Conservation (phyloP, 108 stramenopile genomes). For the Nitzschia putrida region DNA sequence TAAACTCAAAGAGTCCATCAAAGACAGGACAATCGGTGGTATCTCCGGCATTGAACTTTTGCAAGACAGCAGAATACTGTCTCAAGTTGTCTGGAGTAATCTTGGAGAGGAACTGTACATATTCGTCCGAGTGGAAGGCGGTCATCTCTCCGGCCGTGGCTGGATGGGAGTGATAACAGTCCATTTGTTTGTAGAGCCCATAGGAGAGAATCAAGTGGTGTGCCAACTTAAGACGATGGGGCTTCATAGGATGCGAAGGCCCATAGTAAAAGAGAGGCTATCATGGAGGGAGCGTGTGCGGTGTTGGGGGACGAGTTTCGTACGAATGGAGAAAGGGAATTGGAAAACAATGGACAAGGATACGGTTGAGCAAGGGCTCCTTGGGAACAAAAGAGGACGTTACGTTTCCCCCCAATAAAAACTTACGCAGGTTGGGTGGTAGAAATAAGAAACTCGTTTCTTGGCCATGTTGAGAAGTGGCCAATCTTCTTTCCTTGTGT, state of each 20-base stretch:
- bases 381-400: not conserved
- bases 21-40: slow-evolving; percentile 99
- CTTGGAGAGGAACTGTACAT: slow-evolving; percentile 90
- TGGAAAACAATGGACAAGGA: not conserved
- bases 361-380: no score
- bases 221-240: slow-evolving; percentile 95
- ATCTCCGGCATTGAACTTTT: slow-evolving; percentile 94
- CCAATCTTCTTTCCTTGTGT: not conserved
- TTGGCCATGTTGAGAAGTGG: slow-evolving; percentile 51
- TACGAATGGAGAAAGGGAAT: not conserved
- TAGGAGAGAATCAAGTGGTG: slow-evolving; percentile 96
- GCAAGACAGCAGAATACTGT: slow-evolving; percentile 72
- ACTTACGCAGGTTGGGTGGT: slow-evolving; percentile 93
- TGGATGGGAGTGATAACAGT: slow-evolving; percentile 95
- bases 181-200: slow-evolving; percentile 97
- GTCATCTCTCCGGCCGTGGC: slow-evolving; percentile 90
- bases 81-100: slow-evolving; percentile 91
- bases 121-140: slow-evolving; percentile 95
- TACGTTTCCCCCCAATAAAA: not conserved
- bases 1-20: slow-evolving; percentile 98
- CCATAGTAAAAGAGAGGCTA: slow-evolving; percentile 96
- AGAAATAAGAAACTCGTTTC: slow-evolving; percentile 94
- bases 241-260: slow-evolving; percentile 99
- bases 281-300: not conserved
- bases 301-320: not conserved